Conservation (phyloP, 495 filamentous ascomycete genomes). For the Talaromyces wortmannii region DNA sequence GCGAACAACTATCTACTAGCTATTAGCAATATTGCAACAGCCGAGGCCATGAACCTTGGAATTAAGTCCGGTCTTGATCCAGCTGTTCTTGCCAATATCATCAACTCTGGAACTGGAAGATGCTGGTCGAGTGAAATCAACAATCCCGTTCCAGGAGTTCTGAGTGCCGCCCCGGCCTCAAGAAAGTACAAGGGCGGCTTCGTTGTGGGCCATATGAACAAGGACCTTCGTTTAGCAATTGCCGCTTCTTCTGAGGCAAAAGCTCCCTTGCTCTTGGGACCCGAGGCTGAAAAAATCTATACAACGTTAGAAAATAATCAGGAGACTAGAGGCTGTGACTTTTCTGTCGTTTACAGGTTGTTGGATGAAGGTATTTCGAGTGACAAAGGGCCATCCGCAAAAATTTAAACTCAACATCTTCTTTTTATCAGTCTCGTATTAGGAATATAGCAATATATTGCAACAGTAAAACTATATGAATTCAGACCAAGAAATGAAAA, state of each 20-base stretch:
- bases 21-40: slow-evolving; percentile 85
- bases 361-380: slow-evolving; percentile 33
- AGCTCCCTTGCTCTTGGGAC: slow-evolving; percentile 58
- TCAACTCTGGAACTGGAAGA: slow-evolving; percentile 77
- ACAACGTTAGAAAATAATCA: slow-evolving; percentile 50
- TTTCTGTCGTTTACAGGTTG: slow-evolving; percentile 79
- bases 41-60: slow-evolving; percentile 91
- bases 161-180: slow-evolving; percentile 61
- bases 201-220: slow-evolving; percentile 78
- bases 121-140: slow-evolving; percentile 92
- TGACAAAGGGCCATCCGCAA: slow-evolving; percentile 15
- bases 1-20: slow-evolving; percentile 91
- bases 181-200: slow-evolving; percentile 77
- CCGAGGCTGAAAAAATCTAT: slow-evolving; percentile 57
- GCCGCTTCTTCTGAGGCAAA: slow-evolving; percentile 60
- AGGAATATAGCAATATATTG: no score
- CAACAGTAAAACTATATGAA: neutral
- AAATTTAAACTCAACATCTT: neutral
- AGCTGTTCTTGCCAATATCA: slow-evolving; percentile 66
- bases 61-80: slow-evolving; percentile 78
- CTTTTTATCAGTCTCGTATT: neutral
- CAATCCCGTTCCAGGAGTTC: slow-evolving; percentile 81
- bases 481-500: neutral
- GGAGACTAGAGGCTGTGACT: slow-evolving; percentile 66
- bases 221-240: slow-evolving; percentile 70